Percentiles rank a stretch among this genome's conserved stretches.
These are phyloP conservation scores for Colletotrichum caudatum DNA, from an alignment of 2,329 filamentous ascomycete species.

Conservation along the genomic window DNA sequence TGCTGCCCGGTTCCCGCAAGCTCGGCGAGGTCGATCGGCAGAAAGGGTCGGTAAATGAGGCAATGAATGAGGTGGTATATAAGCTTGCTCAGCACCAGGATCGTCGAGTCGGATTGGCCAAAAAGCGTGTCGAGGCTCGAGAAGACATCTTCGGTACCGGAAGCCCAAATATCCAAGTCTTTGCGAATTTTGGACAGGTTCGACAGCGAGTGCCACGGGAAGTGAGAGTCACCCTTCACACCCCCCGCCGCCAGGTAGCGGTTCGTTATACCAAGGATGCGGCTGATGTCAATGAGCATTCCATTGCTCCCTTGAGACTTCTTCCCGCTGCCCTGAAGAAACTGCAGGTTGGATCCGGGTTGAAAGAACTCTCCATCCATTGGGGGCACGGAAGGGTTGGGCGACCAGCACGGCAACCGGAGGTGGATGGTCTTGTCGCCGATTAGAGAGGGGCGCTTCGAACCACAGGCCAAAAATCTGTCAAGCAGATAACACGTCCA, in stretches of 20 bases:
- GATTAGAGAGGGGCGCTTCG: slow-evolving; percentile 83
- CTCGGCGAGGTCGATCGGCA: slow-evolving; percentile 86
- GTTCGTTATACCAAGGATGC: slow-evolving; percentile 86
- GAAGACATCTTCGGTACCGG: slow-evolving; percentile 83
- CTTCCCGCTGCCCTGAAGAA: slow-evolving; percentile 75
- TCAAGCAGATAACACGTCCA: slow-evolving; percentile 92
- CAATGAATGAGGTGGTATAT: slow-evolving; percentile 91
- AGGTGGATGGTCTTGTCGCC: slow-evolving; percentile 81
- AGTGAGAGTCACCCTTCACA: slow-evolving; percentile 89
- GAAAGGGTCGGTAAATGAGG: slow-evolving; percentile 86
- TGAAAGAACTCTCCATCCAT: slow-evolving; percentile 86
- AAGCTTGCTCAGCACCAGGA: slow-evolving; percentile 84
- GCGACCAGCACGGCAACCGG: slow-evolving; percentile 79
- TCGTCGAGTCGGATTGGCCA: slow-evolving; percentile 81
- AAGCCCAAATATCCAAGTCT: slow-evolving; percentile 87
- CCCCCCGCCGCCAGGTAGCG: slow-evolving; percentile 86
- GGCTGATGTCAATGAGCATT: slow-evolving; percentile 86
- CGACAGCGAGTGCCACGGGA: slow-evolving; percentile 89
- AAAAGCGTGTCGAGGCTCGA: slow-evolving; percentile 81
- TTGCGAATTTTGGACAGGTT: slow-evolving; percentile 88
- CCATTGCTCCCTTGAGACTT: slow-evolving; percentile 80
- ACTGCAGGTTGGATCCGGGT: slow-evolving; percentile 80
- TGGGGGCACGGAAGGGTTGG: slow-evolving; percentile 69
- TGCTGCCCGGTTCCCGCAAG: slow-evolving; percentile 84
- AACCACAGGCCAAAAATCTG: slow-evolving; percentile 84